Conservation (phyloP, 768 basidiomycete species). For the Tylopilus felleus region DNA sequence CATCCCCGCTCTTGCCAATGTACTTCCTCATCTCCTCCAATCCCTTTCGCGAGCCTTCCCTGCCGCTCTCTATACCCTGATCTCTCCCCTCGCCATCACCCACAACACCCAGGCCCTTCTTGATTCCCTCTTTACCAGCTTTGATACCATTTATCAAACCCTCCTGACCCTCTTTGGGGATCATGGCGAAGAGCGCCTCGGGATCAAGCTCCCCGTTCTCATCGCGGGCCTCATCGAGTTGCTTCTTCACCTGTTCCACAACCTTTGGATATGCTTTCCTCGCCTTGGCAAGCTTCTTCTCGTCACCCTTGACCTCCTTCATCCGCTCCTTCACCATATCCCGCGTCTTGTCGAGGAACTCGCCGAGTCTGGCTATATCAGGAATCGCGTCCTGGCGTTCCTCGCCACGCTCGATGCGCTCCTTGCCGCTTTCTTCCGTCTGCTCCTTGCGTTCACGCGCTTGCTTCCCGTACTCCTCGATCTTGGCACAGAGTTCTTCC, state of each 20-base stretch:
- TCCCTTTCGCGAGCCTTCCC: slow-evolving; percentile 8
- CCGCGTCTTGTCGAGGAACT: slow-evolving; percentile 18
- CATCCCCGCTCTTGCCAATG: slow-evolving; percentile 6
- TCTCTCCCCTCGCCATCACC: background rate
- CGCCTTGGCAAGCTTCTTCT: slow-evolving; percentile 18
- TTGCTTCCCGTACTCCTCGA: slow-evolving; percentile 6
- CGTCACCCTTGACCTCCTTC: slow-evolving; percentile 14
- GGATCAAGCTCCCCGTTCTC: slow-evolving; percentile 7
- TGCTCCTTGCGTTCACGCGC: background rate
- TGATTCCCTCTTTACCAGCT: slow-evolving; percentile 3
- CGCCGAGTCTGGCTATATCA: slow-evolving; percentile 10
- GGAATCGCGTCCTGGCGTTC: background rate
- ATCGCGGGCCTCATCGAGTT: slow-evolving; percentile 2
- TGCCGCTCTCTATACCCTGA: slow-evolving; percentile 5
- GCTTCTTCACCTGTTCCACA: slow-evolving; percentile 7
- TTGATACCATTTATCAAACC: slow-evolving; percentile 1
- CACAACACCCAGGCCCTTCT: background rate
- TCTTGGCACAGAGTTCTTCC: slow-evolving; percentile 2
- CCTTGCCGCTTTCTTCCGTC: background rate
- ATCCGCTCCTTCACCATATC: slow-evolving; percentile 16
- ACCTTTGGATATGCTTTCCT: slow-evolving; percentile 16
- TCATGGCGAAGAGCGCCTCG: slow-evolving; percentile 5
- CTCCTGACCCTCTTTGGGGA: slow-evolving; percentile 8
- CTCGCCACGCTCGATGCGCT: background rate
- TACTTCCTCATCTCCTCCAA: slow-evolving; percentile 12